Evolutionary conservation across 306 rosid species (phyloP).

Genomic region (Hippophae gyantsensis): DNA sequence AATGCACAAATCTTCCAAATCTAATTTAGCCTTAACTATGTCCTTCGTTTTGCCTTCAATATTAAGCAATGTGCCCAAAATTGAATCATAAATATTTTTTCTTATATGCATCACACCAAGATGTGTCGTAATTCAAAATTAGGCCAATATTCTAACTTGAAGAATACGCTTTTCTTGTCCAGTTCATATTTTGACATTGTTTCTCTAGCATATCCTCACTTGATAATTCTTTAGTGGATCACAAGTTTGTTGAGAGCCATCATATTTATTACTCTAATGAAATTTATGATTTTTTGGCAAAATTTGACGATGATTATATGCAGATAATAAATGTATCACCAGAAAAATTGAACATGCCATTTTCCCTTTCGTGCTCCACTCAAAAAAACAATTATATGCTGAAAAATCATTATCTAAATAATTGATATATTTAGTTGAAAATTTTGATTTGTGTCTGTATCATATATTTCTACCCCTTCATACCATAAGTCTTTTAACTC

Average conservation of each 20-base stretch:
- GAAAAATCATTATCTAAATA: too few relatives aligned
- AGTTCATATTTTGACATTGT: too few relatives aligned
- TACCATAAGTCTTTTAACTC: too few relatives aligned
- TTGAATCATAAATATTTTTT: not conserved
- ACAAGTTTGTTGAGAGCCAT: not conserved
- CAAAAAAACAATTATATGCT: too few relatives aligned
- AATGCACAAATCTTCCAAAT: not conserved
- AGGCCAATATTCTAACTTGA: not conserved
- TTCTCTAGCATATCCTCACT: not conserved
- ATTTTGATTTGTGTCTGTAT: too few relatives aligned
- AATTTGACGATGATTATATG: not conserved
- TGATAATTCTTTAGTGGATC: not conserved
- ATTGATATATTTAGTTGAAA: too few relatives aligned
- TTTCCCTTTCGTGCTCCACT: too few relatives aligned
- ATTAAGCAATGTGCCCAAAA: not conserved
- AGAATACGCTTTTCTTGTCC: not conserved
- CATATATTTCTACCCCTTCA: too few relatives aligned
- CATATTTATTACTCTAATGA: not conserved
- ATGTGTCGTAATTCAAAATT: not conserved
- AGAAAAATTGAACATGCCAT: too few relatives aligned
- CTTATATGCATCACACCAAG: not conserved
- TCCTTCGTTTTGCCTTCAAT: not conserved
- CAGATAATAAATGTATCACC: too few relatives aligned
- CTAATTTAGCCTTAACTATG: not conserved
- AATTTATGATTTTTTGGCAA: not conserved